phyloP scores from a whole-genome alignment of 164 flowering plant genomes.

The Euptelea pleiosperma region DNA sequence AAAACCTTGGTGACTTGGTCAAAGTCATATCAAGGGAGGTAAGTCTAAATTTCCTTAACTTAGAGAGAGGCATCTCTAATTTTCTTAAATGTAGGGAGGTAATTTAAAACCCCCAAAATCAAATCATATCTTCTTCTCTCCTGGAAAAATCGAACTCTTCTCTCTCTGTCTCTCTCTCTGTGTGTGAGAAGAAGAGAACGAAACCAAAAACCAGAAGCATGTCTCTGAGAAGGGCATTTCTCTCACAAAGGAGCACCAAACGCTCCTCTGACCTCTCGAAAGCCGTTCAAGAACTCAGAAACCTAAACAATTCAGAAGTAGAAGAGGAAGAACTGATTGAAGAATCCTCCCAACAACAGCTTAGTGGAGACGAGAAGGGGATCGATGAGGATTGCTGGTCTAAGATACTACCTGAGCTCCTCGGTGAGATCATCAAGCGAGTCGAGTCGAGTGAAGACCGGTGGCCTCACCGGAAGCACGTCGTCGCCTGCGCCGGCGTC shows the following conservation, averaged over 20 bases:
- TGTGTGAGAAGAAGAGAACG: constrained; percentile 5
- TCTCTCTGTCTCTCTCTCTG: background rate
- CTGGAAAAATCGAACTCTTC: no score
- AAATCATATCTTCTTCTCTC: no score
- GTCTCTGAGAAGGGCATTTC: constrained; percentile 17
- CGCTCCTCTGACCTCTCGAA: background rate
- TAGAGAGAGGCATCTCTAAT: no score
- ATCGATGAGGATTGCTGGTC: constrained; percentile 41
- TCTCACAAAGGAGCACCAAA: constrained; percentile 5
- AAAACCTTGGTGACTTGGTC: no score
- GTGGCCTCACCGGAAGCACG: constrained; percentile 69
- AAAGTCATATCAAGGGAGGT: no score
- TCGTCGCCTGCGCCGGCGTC: constrained; percentile 80
- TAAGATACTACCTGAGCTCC: constrained; percentile 68
- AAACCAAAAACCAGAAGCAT: constrained; percentile 5
- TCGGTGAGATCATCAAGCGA: constrained; percentile 63
- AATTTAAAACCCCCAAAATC: no score
- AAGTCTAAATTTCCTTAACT: no score
- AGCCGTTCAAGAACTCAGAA: background rate
- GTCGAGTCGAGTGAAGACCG: constrained; percentile 64
- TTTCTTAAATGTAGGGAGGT: no score
- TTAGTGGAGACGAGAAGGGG: background rate
- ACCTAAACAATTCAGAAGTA: no score
- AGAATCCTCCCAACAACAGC: background rate
- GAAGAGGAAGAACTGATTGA: background rate